Evolutionary conservation across 1,284 basidiomycete genomes (phyloP).

Genomic region (Sporisorium reilianum): DNA sequence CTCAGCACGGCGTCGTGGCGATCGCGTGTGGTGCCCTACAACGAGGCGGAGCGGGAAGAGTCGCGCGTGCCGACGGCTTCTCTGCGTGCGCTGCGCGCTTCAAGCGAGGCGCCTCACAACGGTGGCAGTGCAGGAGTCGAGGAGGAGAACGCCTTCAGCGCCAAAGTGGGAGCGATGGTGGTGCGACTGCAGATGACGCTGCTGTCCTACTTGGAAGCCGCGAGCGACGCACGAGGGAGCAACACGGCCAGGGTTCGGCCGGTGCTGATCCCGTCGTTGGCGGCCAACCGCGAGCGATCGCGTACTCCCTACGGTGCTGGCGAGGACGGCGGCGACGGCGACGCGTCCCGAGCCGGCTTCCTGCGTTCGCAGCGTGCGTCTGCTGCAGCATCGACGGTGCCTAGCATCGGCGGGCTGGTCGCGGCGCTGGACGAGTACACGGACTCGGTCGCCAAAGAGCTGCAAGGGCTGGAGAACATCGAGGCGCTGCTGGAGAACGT

Average conservation of each 20-base stretch:
- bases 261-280: conserved; percentile 55
- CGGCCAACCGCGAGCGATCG: conserved; percentile 42
- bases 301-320: conserved; percentile 26
- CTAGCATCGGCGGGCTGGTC: conserved; percentile 81
- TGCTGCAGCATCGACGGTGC: conserved; percentile 71
- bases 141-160: conserved; percentile 54
- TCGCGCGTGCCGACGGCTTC: conserved; percentile 63
- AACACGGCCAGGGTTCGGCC: conserved; percentile 29
- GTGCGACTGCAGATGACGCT: conserved; percentile 51
- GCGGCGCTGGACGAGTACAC: conserved; percentile 76
- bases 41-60: conserved; percentile 78
- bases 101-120: conserved; percentile 31
- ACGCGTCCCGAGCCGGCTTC: conserved; percentile 36
- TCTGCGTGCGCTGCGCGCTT: conserved; percentile 37
- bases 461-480: conserved; percentile 79
- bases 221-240: conserved; percentile 50
- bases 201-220: conserved; percentile 61
- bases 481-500: conserved; percentile 79
- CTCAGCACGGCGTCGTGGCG: conserved; percentile 78
- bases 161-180: conserved; percentile 44
- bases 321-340: conserved; percentile 25
- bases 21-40: conserved; percentile 76
- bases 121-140: conserved; percentile 22
- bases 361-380: conserved; percentile 38
- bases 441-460: conserved; percentile 74